A percentile compares a stretch with the other conserved stretches of the same genome.
These are phyloP conservation scores for Boletus sp. DNA, from an alignment of 768 basidiomycete species.

Conservation along the genomic window DNA sequence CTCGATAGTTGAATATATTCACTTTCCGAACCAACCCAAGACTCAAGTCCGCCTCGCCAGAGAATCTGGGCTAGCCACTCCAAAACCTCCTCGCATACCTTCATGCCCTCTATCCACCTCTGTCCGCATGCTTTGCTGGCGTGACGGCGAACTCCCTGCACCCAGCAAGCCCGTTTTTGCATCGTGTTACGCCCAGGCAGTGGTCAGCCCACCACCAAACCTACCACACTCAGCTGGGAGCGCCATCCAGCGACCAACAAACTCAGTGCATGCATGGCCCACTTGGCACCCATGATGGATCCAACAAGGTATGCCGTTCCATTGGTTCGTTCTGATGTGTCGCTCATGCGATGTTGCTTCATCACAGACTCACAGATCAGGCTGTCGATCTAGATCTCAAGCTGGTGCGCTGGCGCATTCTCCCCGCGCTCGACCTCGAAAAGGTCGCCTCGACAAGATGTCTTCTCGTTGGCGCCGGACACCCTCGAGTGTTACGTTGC, in stretches of 20 bases:
- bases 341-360: too few relatives aligned
- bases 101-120: too few relatives aligned
- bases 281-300: slow-evolving; percentile 96
- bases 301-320: slow-evolving; percentile 56
- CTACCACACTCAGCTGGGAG: slow-evolving; percentile 59
- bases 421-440: slow-evolving; percentile 88
- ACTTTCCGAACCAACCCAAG: too few relatives aligned
- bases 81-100: too few relatives aligned
- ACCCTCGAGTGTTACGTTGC: slow-evolving; percentile 97
- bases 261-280: slow-evolving; percentile 80
- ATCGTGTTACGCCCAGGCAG: too few relatives aligned
- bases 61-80: too few relatives aligned
- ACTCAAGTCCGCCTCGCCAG: too few relatives aligned
- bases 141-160: too few relatives aligned
- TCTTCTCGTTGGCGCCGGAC: slow-evolving; percentile 85
- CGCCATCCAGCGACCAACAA: slow-evolving; percentile 83
- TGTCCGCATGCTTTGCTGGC: too few relatives aligned
- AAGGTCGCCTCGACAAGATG: slow-evolving; percentile 78
- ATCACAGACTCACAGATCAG: slow-evolving; percentile 79
- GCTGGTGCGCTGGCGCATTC: slow-evolving; percentile 98
- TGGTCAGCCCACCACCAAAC: slow-evolving; percentile 12
- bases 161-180: slow-evolving; percentile 34
- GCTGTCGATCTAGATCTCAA: slow-evolving; percentile 96
- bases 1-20: too few relatives aligned
- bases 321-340: neutral